Evolutionary conservation across 495 filamentous ascomycete genomes (phyloP).

Genomic region (Penicillium arizonense): DNA sequence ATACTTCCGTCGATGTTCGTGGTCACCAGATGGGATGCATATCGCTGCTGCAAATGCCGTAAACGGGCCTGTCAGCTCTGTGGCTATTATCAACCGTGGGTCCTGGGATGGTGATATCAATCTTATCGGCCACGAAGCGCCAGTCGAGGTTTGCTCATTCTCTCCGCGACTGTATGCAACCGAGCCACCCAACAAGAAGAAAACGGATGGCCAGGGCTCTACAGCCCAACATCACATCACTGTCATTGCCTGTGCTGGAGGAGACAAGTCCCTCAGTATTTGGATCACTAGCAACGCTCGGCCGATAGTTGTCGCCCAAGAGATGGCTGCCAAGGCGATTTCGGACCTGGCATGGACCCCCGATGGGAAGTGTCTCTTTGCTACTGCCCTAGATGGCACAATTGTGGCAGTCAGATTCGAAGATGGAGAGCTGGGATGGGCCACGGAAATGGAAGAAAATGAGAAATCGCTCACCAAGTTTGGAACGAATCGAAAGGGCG

Average conservation of each 20-base stretch:
- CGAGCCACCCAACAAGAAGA: constrained; percentile 52
- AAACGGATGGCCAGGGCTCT: constrained; percentile 38
- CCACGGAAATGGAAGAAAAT: constrained; percentile 78
- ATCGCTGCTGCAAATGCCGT: constrained; percentile 96
- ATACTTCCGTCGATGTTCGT: constrained; percentile 94
- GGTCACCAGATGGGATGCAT: constrained; percentile 95
- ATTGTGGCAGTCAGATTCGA: constrained; percentile 76
- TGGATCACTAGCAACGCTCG: constrained; percentile 96
- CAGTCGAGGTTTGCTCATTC: constrained; percentile 95
- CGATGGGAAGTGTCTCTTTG: constrained; percentile 82
- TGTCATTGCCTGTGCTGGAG: constrained; percentile 93
- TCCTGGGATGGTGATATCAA: constrained; percentile 97
- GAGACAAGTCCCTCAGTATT: constrained; percentile 91
- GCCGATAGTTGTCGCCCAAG: constrained; percentile 83
- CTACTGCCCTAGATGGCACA: constrained; percentile 82
- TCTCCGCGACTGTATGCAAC: constrained; percentile 87
- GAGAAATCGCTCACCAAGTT: constrained; percentile 90
- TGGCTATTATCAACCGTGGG: constrained; percentile 90
- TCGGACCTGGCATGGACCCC: constrained; percentile 95
- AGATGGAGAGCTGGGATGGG: constrained; percentile 69
- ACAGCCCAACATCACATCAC: constrained; percentile 62
- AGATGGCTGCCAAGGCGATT: constrained; percentile 84
- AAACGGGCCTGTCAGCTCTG: constrained; percentile 95
- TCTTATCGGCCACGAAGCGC: constrained; percentile 93
- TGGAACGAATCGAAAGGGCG: constrained; percentile 78